These are phyloP conservation scores for Serendipita sp. DNA, from an alignment of 768 basidiomycete species.

Conservation along the genomic window DNA sequence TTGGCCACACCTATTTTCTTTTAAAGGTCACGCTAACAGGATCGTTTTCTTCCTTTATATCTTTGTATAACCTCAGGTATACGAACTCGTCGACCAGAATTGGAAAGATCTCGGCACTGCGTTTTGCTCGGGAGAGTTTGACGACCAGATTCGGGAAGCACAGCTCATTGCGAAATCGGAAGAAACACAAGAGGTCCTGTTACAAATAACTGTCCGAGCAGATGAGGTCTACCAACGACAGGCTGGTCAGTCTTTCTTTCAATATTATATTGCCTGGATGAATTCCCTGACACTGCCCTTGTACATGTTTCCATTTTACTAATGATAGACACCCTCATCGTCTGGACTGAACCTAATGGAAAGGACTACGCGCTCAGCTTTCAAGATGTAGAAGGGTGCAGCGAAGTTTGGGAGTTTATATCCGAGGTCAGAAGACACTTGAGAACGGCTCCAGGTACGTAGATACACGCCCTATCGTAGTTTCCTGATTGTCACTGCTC, in stretches of 20 bases:
- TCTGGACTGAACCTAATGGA: conserved; percentile 94
- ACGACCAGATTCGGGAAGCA: conserved; percentile 59
- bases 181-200: conserved; percentile 50
- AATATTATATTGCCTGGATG: background rate
- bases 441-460: background rate
- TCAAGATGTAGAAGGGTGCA: conserved; percentile 87
- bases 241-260: conserved; percentile 40
- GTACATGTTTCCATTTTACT: background rate
- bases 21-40: background rate
- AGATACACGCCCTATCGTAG: background rate
- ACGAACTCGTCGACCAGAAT: conserved; percentile 75
- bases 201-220: conserved; percentile 63
- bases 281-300: background rate
- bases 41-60: conserved; percentile 11
- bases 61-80: conserved; percentile 41
- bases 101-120: conserved; percentile 98
- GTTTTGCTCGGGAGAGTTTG: conserved; percentile 81
- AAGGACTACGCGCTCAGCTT: conserved; percentile 94
- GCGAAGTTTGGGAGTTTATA: conserved; percentile 96
- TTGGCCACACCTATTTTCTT: conserved; percentile 12
- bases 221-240: conserved; percentile 78
- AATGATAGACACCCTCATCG: conserved; percentile 78
- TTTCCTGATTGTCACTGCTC: background rate
- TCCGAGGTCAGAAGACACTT: conserved; percentile 78
- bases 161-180: conserved; percentile 75